Percentiles rank a stretch among this genome's conserved stretches.
Conservation (phyloP, 2,329 filamentous ascomycete genomes). For the Trichoderma pleuroti region DNA sequence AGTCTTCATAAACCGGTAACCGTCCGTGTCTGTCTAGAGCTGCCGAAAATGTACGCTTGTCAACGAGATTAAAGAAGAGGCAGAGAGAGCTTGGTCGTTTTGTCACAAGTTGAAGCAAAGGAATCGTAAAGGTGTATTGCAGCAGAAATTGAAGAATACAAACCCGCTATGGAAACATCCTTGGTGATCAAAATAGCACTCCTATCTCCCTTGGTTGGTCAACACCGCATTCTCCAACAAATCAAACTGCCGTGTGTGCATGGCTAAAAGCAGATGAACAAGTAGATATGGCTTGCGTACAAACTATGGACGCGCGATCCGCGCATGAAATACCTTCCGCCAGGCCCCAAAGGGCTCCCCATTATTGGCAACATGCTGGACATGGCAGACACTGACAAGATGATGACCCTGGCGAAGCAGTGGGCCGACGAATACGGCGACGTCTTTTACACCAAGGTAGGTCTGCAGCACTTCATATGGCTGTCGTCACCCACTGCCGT, state of each 20-base stretch:
- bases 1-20: not conserved
- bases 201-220: not conserved
- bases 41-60: not conserved
- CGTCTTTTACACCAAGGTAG: slow-evolving; percentile 49
- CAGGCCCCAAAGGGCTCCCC: slow-evolving; percentile 25
- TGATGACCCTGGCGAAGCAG: slow-evolving; percentile 34
- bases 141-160: rapidly evolving
- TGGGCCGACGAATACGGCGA: slow-evolving; percentile 52
- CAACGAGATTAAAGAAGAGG: not conserved
- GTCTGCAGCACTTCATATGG: slow-evolving; percentile 45
- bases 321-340: slow-evolving; percentile 9
- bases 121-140: not conserved
- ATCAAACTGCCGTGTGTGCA: not conserved
- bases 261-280: not conserved
- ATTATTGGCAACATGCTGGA: slow-evolving; percentile 26
- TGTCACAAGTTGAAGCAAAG: not conserved
- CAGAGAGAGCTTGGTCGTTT: not conserved
- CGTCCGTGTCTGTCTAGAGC: not conserved
- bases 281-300: not conserved
- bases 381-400: slow-evolving; percentile 30
- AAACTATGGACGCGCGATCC: not conserved
- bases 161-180: not conserved
- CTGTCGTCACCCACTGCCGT: slow-evolving; percentile 43
- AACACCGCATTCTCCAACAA: not conserved
- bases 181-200: not conserved